Conservation (phyloP, 108 stramenopile species). For the Skeletonema grethae region DNA sequence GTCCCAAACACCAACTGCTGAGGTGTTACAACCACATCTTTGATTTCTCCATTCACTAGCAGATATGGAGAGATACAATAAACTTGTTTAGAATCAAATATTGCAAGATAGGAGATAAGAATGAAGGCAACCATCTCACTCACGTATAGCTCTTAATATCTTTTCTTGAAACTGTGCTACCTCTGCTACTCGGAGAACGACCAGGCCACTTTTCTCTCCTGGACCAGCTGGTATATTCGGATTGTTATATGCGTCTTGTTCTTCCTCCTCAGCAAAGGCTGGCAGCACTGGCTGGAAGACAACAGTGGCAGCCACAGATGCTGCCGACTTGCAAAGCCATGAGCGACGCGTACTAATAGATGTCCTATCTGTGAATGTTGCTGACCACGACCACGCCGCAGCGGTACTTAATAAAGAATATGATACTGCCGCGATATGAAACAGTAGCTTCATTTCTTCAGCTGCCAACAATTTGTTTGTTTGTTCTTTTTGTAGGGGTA, state of each 20-base stretch:
- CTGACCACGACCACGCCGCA: background rate
- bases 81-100: no score
- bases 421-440: background rate
- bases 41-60: conserved; percentile 46
- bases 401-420: background rate
- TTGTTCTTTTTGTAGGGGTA: no score
- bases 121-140: no score
- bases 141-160: conserved; percentile 57
- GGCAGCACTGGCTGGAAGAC: background rate
- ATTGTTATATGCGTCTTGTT: conserved; percentile 15
- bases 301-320: background rate
- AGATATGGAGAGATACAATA: no score
- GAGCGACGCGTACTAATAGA: background rate
- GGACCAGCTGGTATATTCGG: conserved; percentile 49
- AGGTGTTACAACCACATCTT: conserved; percentile 52
- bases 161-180: conserved; percentile 75
- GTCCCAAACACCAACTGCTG: conserved; percentile 75
- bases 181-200: conserved; percentile 67
- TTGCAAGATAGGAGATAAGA: no score
- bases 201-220: conserved; percentile 51
- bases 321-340: conserved; percentile 3
- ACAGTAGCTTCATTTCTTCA: background rate
- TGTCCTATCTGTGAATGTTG: background rate
- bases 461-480: no score
- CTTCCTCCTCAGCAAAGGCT: background rate